phyloP scores from a whole-genome alignment of 1,284 basidiomycete species.

The Tylopilus orsonianus region DNA sequence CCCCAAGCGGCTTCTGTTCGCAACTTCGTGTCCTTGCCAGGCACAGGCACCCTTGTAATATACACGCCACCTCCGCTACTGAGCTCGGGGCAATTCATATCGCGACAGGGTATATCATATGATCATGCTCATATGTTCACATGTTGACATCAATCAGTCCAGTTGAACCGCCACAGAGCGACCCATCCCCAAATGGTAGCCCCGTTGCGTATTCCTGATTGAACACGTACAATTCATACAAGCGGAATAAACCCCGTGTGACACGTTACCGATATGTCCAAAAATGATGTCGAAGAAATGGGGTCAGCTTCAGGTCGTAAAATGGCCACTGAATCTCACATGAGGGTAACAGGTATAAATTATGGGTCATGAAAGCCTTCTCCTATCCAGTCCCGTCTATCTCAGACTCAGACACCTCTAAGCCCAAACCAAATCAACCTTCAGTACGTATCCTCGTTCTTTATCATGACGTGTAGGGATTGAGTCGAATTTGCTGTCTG shows the following conservation, averaged over 20 bases:
- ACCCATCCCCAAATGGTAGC: conserved; percentile 1
- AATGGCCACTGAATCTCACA: not conserved
- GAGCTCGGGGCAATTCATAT: too few relatives aligned
- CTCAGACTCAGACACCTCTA: not conserved
- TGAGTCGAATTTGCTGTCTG: too few relatives aligned
- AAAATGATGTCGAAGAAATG: too few relatives aligned
- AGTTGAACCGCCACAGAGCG: too few relatives aligned
- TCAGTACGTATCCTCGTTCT: conserved; percentile 8
- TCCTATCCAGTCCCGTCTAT: not conserved
- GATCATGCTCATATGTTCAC: too few relatives aligned
- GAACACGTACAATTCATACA: conserved; percentile 3
- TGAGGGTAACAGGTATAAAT: conserved; percentile 20
- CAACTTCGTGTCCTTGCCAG: too few relatives aligned
- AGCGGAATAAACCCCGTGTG: not conserved
- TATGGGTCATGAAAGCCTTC: not conserved
- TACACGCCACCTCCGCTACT: too few relatives aligned
- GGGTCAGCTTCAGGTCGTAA: too few relatives aligned
- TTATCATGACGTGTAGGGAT: not conserved
- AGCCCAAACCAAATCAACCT: not conserved
- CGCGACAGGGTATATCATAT: too few relatives aligned
- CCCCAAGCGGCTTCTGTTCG: too few relatives aligned
- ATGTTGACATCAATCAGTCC: too few relatives aligned
- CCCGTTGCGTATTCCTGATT: not conserved
- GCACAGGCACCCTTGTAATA: too few relatives aligned
- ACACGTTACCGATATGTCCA: not conserved